Conservation (phyloP, 345 rosid genomes). For the Syzygium aromaticum region DNA sequence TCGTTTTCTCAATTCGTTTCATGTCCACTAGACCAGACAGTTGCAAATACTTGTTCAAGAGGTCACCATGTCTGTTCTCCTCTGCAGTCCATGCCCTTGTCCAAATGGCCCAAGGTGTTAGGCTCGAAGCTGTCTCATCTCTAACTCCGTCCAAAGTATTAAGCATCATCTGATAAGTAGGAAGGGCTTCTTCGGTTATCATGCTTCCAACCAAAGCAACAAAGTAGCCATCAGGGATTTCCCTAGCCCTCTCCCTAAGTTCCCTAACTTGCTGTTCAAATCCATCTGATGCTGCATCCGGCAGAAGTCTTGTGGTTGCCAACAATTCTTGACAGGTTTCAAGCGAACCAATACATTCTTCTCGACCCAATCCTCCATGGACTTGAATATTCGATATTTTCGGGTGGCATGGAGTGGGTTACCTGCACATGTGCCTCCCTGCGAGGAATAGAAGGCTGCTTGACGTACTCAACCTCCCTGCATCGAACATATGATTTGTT, state of each 20-base stretch:
- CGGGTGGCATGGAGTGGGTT: slow-evolving; percentile 79
- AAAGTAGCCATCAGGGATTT: slow-evolving; percentile 79
- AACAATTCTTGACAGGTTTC: slow-evolving; percentile 76
- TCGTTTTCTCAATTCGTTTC: slow-evolving; percentile 63
- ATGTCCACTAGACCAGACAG: slow-evolving; percentile 52
- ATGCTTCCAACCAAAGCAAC: slow-evolving; percentile 76
- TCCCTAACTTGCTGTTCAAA: slow-evolving; percentile 73
- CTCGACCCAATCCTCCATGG: slow-evolving; percentile 82
- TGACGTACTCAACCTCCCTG: slow-evolving; percentile 43
- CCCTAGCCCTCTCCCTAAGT: slow-evolving; percentile 75
- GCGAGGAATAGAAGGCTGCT: slow-evolving; percentile 72
- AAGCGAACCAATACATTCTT: slow-evolving; percentile 51
- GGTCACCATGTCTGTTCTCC: slow-evolving; percentile 64
- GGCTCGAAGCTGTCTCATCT: slow-evolving; percentile 80
- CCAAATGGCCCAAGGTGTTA: slow-evolving; percentile 62
- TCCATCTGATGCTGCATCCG: slow-evolving; percentile 72
- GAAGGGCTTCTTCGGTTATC: slow-evolving; percentile 83
- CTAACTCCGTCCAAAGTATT: slow-evolving; percentile 63
- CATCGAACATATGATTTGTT: neutral
- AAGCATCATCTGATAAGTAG: slow-evolving; percentile 65
- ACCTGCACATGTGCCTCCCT: slow-evolving; percentile 66
- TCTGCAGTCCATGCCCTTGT: slow-evolving; percentile 64
- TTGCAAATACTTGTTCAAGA: slow-evolving; percentile 55
- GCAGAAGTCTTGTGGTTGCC: slow-evolving; percentile 93
- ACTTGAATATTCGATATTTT: slow-evolving; percentile 84